Evolutionary conservation across 805 yeast genomes (phyloP).

Genomic region (Starmerella scarabaei): DNA sequence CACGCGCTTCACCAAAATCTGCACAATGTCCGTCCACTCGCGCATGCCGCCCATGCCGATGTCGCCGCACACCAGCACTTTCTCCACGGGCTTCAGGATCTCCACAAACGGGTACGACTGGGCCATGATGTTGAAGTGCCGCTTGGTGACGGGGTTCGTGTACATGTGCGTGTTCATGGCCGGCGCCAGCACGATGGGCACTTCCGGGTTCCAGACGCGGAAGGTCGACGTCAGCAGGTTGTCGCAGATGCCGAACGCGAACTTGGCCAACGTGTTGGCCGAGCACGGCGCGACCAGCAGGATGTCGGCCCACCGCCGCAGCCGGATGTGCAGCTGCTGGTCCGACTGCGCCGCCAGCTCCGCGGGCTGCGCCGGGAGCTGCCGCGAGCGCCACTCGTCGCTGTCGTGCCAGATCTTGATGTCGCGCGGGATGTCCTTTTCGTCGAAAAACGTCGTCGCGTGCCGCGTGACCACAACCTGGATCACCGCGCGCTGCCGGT

Average conservation of each 20-base stretch:
- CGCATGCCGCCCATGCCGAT: slow-evolving; percentile 99
- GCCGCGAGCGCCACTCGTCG: slow-evolving; percentile 88
- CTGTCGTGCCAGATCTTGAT: slow-evolving; percentile 83
- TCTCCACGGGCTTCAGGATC: slow-evolving; percentile 85
- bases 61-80: slow-evolving; percentile 88
- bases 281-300: slow-evolving; percentile 85
- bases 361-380: slow-evolving; percentile 17
- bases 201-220: slow-evolving; percentile 92
- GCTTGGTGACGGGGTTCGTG: slow-evolving; percentile 75
- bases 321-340: slow-evolving; percentile 82
- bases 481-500: slow-evolving; percentile 58
- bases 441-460: slow-evolving; percentile 27
- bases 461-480: slow-evolving; percentile 64
- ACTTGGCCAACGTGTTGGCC: slow-evolving; percentile 82
- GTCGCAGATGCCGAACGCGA: slow-evolving; percentile 83
- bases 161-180: slow-evolving; percentile 93
- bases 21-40: slow-evolving; percentile 93
- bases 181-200: slow-evolving; percentile 82
- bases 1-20: slow-evolving; percentile 43
- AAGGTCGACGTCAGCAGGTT: slow-evolving; percentile 78
- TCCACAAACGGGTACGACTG: slow-evolving; percentile 92
- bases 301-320: slow-evolving; percentile 94
- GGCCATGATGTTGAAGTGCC: slow-evolving; percentile 57
- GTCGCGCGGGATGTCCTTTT: slow-evolving; percentile 32
- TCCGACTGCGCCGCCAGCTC: slow-evolving; percentile 38